Conservation (phyloP, 1,139 yeast genomes). For the Pichia sp. region DNA sequence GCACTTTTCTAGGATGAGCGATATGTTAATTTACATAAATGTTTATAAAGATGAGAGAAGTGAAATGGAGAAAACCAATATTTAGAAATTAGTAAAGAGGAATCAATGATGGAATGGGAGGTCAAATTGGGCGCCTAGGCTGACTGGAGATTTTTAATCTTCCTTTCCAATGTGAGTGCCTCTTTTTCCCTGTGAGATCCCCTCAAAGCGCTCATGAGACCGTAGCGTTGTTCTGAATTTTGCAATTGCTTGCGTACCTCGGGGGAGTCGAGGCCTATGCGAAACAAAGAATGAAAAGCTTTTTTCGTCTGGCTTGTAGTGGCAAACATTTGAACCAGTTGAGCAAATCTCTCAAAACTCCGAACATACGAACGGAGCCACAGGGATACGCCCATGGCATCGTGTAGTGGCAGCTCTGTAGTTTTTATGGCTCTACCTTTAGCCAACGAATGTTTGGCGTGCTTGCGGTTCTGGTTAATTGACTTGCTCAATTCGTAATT, state of each 20-base stretch:
- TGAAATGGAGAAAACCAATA: background rate
- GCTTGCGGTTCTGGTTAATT: background rate
- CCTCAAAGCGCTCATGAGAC: constrained; percentile 5
- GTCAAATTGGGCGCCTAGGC: background rate
- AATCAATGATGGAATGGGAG: no score
- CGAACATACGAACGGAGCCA: constrained; percentile 17
- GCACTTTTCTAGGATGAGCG: background rate
- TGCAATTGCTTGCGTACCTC: constrained; percentile 7
- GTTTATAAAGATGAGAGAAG: background rate
- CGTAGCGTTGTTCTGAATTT: constrained; percentile 11
- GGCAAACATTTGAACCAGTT: constrained; percentile 17
- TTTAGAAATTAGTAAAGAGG: background rate
- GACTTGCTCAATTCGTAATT: constrained; percentile 10
- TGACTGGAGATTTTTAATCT: background rate
- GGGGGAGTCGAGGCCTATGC: constrained; percentile 5
- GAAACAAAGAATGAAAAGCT: constrained; percentile 5
- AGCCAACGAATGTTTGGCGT: background rate
- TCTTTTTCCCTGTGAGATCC: constrained; percentile 8
- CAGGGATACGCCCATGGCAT: constrained; percentile 9
- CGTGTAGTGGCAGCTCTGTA: constrained; percentile 2
- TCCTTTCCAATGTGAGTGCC: constrained; percentile 6
- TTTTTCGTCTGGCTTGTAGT: constrained; percentile 9
- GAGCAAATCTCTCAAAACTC: constrained; percentile 18
- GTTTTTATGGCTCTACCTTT: background rate
- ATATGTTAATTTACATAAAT: background rate